Evolutionary conservation across 1,139 yeast genomes (phyloP), one percentile per base, ranked within the genome.

Genomic region (Suhomyces anneliseae): DNA sequence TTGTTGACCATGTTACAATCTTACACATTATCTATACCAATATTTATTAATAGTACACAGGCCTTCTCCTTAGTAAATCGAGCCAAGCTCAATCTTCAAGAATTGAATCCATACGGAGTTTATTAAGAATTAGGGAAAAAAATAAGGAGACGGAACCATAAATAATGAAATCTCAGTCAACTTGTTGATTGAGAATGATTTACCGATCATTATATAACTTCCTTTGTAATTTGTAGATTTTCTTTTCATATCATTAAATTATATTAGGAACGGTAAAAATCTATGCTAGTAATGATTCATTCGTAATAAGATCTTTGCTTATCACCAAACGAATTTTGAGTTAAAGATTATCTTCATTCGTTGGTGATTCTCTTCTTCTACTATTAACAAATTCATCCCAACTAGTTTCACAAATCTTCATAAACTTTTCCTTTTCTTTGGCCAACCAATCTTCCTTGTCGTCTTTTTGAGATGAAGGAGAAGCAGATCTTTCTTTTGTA

Each of bases 371-470:
- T 34, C 29, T 36, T 35, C 45, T 51, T 36, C 54, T 47, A 38
- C 47, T 43, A 27, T 39, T 44, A 39, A 55, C 53, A 53, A 71
- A 76, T 57, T 77, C 76, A 49, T 79, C 81, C 84, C 84, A 81
- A 33, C 81, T 76, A 26, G 79, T 76, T 47, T 73, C 79, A 60
- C 84, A 80, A 36, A 79, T 71, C 53, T 74, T 75, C 54, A 79
- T 55, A 54, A 81, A 81, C 56, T 78, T 74, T 48, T 70, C 68
- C 56, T 74, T 77, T 44, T 75, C 78, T 39, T 55, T 55, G 14
- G 59, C 58, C 27, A 64, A 48, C 59, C 64, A 57, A 14, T 50
- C 48, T 35, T 40, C 52, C n/a, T 37, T 45, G 9, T 43, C 51
- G 7, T 40, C 39, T 40, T 38, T 27, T 15, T 44, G 44, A 12